Percentiles rank a stretch among this genome's conserved stretches.
These are phyloP conservation scores for Lenwebbia sp. DNA, from an alignment of 345 rosid genomes.

Conservation along the genomic window DNA sequence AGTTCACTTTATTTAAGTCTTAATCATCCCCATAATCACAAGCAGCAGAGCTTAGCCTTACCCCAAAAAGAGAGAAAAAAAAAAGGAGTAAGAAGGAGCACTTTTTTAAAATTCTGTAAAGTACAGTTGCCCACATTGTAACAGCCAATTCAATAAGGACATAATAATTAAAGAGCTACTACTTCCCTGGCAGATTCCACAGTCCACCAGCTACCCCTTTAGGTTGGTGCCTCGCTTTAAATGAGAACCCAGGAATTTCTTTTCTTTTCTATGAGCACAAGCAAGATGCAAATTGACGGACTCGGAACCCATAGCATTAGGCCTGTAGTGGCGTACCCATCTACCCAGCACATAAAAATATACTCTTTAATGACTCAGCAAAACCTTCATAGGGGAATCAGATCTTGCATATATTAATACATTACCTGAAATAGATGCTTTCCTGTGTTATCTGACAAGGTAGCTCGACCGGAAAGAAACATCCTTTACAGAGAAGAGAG, in stretches of 20 bases:
- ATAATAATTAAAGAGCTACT: background rate
- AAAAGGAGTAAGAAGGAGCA: background rate
- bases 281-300: background rate
- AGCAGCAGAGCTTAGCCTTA: background rate
- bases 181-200: background rate
- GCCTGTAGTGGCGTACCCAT: background rate
- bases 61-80: background rate
- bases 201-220: background rate
- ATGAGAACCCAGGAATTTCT: background rate
- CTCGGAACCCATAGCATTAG: background rate
- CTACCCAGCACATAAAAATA: background rate
- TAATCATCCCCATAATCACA: background rate
- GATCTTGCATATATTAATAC: background rate
- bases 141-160: background rate
- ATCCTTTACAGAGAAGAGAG: background rate
- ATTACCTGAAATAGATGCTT: background rate
- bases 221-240: background rate
- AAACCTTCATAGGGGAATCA: background rate
- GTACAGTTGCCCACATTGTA: background rate
- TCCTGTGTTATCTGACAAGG: background rate
- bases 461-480: background rate
- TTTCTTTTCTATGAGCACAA: background rate
- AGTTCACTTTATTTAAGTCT: background rate
- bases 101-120: background rate
- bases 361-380: background rate